Conservation (phyloP, 495 filamentous ascomycete species). For the Ramalina intermedia region DNA sequence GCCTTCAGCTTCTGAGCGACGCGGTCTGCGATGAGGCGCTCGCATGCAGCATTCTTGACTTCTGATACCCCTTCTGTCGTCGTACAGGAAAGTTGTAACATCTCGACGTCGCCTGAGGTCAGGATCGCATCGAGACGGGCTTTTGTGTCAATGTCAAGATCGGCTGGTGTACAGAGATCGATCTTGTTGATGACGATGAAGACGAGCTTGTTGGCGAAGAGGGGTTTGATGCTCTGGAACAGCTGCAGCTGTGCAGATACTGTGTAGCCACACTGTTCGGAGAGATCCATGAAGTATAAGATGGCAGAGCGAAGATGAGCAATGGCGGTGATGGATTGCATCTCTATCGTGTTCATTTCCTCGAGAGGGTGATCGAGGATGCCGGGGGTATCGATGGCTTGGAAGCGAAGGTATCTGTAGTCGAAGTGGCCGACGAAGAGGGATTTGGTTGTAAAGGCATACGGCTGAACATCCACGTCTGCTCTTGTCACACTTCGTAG, state of each 20-base stretch:
- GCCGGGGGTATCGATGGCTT: slow-evolving; percentile 80
- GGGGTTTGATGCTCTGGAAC: slow-evolving; percentile 87
- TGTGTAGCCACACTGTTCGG: slow-evolving; percentile 94
- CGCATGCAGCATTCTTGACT: slow-evolving; percentile 89
- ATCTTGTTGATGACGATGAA: slow-evolving; percentile 98
- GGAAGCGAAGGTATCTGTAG: slow-evolving; percentile 93
- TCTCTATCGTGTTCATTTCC: slow-evolving; percentile 99
- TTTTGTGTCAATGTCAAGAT: slow-evolving; percentile 69
- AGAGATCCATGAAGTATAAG: slow-evolving; percentile 96
- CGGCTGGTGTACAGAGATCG: slow-evolving; percentile 74
- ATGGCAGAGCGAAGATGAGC: slow-evolving; percentile 90
- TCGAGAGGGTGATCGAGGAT: slow-evolving; percentile 95
- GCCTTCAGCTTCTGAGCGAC: slow-evolving; percentile 93
- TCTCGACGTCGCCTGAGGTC: slow-evolving; percentile 74
- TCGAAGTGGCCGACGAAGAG: slow-evolving; percentile 97
- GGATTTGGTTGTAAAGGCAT: slow-evolving; percentile 96
- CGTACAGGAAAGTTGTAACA: slow-evolving; percentile 84
- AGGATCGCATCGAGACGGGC: slow-evolving; percentile 63
- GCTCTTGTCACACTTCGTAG: slow-evolving; percentile 80
- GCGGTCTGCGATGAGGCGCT: slow-evolving; percentile 78
- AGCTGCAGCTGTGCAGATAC: slow-evolving; percentile 82
- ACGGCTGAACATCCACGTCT: slow-evolving; percentile 95
- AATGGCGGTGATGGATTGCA: slow-evolving; percentile 95
- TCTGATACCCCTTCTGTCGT: slow-evolving; percentile 87
- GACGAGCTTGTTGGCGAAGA: slow-evolving; percentile 94